Base-by-base conservation (phyloP, 1,139 yeast species). In the Zygotorulaspora mrakii region DNA sequence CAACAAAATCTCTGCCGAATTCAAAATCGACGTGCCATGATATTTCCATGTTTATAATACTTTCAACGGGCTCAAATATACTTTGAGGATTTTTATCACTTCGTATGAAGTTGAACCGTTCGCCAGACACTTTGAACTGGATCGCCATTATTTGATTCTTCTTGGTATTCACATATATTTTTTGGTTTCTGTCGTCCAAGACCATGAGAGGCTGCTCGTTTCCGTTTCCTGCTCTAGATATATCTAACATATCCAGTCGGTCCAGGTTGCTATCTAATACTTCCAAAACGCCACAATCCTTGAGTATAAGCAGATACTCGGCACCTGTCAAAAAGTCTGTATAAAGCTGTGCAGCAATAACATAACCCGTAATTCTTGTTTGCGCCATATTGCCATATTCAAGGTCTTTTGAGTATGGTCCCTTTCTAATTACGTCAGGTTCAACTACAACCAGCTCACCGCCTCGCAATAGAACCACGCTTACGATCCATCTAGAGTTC, bases 221-320 rank as follows among this genome's bases (percentile, higher is more conserved):
- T 6, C 5, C 27, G 12, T 11, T 7, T 24, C n/a, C 13, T 24
- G 22, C 32, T 5, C 42, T 34, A 1, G 35, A 42, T 1, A 52
- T 42, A 5, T 43, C 35, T n/a, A 48, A 16, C 6, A 32, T 12
- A 34, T 52, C 57, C 3, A 50, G 13, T 4, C 39, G 18, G n/a
- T 37, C 25, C 9, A 47, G 40, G 12, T 44, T 21, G 5, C 35
- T 23, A 28, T 53, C 35, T 17, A 42, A n/a, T 2, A 49, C 23
- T 21, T 49, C 50, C 17, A 53, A 26, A 4, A 26, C 32, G 5
- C 59, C 58, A 33, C 48, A 38, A 10, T 40, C 43, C 37, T 47
- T 47, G 5, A 55, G 35, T 1, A 54, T 5, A 13, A 53, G 21
- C 5, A 53, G 23, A 24, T 40, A 54, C 7, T 45, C 41, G 4